Evolutionary conservation across 78 protist genomes (phyloP).

Genomic region (Pigoraptor vietnamica): DNA sequence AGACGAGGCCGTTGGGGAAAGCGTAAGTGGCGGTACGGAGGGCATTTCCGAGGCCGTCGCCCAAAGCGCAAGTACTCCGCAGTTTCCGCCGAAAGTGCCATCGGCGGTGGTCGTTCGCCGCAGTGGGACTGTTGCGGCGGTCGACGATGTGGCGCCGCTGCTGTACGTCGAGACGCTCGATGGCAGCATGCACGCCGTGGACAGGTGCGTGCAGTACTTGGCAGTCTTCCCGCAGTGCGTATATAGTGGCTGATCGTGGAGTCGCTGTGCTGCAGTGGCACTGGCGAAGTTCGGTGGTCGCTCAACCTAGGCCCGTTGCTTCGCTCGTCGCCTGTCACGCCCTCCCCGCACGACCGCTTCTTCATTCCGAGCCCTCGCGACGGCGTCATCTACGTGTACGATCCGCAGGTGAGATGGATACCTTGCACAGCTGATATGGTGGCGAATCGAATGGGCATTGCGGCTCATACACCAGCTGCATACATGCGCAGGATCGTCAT

Average conservation of each 20-base stretch:
- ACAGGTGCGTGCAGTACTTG: not conserved
- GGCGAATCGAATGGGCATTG: no score
- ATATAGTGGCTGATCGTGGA: not conserved
- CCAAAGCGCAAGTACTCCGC: no score
- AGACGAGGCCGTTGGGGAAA: no score
- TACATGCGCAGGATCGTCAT: not conserved
- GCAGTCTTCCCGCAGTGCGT: not conserved
- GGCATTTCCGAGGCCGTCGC: no score
- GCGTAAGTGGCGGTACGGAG: no score
- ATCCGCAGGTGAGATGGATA: not conserved
- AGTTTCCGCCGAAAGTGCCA: no score
- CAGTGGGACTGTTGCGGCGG: not conserved
- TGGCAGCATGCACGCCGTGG: not conserved
- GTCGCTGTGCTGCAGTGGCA: not conserved
- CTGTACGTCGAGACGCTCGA: not conserved
- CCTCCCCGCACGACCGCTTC: not conserved
- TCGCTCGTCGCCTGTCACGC: not conserved
- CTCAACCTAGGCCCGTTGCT: not conserved
- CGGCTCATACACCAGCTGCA: no score
- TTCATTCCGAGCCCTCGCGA: not conserved
- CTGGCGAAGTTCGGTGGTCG: not conserved
- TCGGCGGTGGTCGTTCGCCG: no score
- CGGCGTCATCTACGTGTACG: not conserved
- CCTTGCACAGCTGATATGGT: not conserved
- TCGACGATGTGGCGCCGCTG: not conserved